These are phyloP conservation scores for Hordeum marinum DNA, from an alignment of 176 grass and related monocot species.

Conservation along the genomic window DNA sequence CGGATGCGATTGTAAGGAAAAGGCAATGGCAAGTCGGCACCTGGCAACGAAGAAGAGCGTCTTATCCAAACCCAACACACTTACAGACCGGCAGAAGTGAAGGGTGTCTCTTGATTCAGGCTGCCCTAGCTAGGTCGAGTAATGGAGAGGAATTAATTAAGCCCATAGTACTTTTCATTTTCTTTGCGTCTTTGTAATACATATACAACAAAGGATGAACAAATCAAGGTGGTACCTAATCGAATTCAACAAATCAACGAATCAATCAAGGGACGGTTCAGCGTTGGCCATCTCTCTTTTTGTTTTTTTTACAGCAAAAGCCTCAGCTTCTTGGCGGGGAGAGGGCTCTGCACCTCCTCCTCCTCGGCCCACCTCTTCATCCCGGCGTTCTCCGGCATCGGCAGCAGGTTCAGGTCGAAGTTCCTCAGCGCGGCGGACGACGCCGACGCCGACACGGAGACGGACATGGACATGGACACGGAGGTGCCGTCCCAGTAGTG, in stretches of 20 bases:
- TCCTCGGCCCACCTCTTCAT: slow-evolving; percentile 52
- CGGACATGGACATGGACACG: slow-evolving; percentile 14
- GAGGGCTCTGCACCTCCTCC: slow-evolving; percentile 72
- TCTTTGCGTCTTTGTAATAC: not conserved
- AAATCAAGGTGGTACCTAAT: not conserved
- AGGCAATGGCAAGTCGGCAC: too few relatives aligned
- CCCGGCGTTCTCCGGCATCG: slow-evolving; percentile 28
- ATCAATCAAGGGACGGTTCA: slow-evolving; percentile 3
- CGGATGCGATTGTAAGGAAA: too few relatives aligned
- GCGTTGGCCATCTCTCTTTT: not conserved
- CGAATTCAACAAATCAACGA: not conserved
- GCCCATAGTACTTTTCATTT: not conserved
- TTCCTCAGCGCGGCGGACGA: slow-evolving; percentile 40
- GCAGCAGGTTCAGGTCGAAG: slow-evolving; percentile 77
- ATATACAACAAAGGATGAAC: not conserved
- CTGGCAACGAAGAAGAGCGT: too few relatives aligned
- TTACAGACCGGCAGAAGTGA: too few relatives aligned
- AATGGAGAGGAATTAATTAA: too few relatives aligned
- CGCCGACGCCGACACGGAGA: slow-evolving; percentile 21
- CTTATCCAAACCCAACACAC: too few relatives aligned
- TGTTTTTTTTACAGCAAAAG: slow-evolving; percentile 3
- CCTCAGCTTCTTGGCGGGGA: slow-evolving; percentile 49
- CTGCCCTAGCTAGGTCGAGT: too few relatives aligned
- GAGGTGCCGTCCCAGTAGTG: slow-evolving; percentile 68
- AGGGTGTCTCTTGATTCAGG: too few relatives aligned